Evolutionary conservation across 768 basidiomycete genomes (phyloP).

Genomic region (Hebeloma cylindrosporum): DNA sequence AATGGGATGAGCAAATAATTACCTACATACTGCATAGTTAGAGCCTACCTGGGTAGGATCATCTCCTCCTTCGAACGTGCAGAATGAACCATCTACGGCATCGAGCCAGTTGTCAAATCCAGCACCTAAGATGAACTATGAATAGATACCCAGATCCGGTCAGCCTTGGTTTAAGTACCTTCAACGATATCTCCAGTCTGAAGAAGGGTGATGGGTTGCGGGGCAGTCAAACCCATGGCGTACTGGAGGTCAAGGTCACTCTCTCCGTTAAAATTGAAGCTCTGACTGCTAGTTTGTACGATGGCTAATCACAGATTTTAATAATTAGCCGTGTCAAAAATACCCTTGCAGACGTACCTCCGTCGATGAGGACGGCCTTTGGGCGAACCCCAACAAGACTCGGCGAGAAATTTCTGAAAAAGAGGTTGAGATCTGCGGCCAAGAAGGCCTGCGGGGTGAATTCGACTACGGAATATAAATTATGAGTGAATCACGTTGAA

Average conservation of each 20-base stretch:
- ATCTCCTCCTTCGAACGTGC: slow-evolving; percentile 46
- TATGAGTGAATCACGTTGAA: neutral
- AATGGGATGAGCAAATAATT: neutral
- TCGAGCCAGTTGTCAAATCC: slow-evolving; percentile 49
- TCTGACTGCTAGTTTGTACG: slow-evolving; percentile 40
- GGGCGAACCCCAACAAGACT: slow-evolving; percentile 37
- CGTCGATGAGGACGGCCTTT: slow-evolving; percentile 32
- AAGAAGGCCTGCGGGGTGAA: slow-evolving; percentile 30
- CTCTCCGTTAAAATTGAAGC: slow-evolving; percentile 53
- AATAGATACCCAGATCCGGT: neutral
- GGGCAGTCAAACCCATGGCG: slow-evolving; percentile 45
- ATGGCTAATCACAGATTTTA: slow-evolving; percentile 32
- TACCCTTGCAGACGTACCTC: slow-evolving; percentile 28
- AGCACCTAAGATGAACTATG: slow-evolving; percentile 29
- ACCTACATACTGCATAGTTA: neutral
- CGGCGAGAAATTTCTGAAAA: slow-evolving; percentile 28
- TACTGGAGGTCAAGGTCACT: slow-evolving; percentile 60
- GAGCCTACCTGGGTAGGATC: slow-evolving; percentile 34
- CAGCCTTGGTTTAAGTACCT: slow-evolving; percentile 23
- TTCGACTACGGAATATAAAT: slow-evolving; percentile 18
- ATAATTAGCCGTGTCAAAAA: neutral
- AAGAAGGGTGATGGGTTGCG: slow-evolving; percentile 40
- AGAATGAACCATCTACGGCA: slow-evolving; percentile 45
- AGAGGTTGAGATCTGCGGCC: slow-evolving; percentile 23
- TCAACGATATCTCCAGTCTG: slow-evolving; percentile 45